These are phyloP conservation scores for Kodamaea sp. DNA, from an alignment of 1,139 yeast species.

Conservation along the genomic window DNA sequence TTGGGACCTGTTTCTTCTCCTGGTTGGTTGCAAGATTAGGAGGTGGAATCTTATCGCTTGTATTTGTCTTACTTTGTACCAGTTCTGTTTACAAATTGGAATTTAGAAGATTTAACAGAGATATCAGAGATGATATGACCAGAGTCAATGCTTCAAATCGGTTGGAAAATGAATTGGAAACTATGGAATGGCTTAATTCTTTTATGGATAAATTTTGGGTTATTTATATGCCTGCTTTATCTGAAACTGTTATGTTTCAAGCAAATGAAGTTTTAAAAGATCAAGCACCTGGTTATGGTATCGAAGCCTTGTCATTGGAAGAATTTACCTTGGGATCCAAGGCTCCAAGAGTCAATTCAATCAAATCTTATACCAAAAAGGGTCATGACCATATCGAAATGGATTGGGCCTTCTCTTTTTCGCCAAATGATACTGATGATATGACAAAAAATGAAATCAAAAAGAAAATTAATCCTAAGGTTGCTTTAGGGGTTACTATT, in stretches of 20 bases:
- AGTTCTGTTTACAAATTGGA: slow-evolving; percentile 67
- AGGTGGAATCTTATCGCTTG: slow-evolving; percentile 54
- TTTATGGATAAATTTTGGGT: slow-evolving; percentile 81
- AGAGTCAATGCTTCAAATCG: slow-evolving; percentile 58
- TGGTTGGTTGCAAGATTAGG: slow-evolving; percentile 59
- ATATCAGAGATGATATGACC: slow-evolving; percentile 69
- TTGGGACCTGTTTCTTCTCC: slow-evolving; percentile 70
- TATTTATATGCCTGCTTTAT: slow-evolving; percentile 78
- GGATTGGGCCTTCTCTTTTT: slow-evolving; percentile 80
- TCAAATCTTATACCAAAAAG: slow-evolving; percentile 65
- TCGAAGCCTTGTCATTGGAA: slow-evolving; percentile 66
- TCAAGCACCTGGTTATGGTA: slow-evolving; percentile 78
- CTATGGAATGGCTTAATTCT: slow-evolving; percentile 77
- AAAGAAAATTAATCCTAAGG: slow-evolving; percentile 71
- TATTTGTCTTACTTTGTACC: slow-evolving; percentile 55
- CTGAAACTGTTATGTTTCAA: slow-evolving; percentile 67
- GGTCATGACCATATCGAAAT: slow-evolving; percentile 67
- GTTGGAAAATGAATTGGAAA: slow-evolving; percentile 59
- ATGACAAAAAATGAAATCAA: slow-evolving; percentile 74
- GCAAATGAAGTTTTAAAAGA: slow-evolving; percentile 65
- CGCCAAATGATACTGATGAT: slow-evolving; percentile 77
- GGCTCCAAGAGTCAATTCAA: slow-evolving; percentile 69
- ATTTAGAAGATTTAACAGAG: slow-evolving; percentile 67
- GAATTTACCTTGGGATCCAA: slow-evolving; percentile 78
- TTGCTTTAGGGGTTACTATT: slow-evolving; percentile 71